Conservation (phyloP, 257 asterid genomes). For the Paraleonurus japonicus region DNA sequence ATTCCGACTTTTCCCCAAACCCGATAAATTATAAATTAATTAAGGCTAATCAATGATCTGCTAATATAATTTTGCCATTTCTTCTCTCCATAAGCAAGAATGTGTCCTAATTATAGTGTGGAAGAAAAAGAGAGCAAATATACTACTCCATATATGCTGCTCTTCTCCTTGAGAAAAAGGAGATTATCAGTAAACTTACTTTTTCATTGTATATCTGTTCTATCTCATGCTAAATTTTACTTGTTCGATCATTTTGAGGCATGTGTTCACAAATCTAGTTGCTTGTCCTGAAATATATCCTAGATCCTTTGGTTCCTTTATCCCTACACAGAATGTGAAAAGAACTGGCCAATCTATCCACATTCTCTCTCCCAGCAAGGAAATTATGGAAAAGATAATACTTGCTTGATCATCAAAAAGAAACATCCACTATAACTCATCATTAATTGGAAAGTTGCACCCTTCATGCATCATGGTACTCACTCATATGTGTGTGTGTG, state of each 20-base stretch:
- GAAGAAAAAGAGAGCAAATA: neutral
- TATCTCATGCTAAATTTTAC: neutral
- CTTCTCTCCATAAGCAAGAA: neutral
- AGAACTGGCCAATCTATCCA: constrained; percentile 54
- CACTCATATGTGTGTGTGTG: constrained; percentile 29
- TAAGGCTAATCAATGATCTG: neutral
- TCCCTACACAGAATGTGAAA: constrained; percentile 42
- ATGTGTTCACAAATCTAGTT: constrained; percentile 3
- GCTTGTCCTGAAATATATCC: constrained; percentile 59
- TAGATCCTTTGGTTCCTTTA: constrained; percentile 69
- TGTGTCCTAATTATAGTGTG: no score
- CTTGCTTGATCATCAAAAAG: constrained; percentile 29
- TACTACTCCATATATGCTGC: neutral
- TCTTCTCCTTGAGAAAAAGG: neutral
- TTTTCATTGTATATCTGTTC: neutral
- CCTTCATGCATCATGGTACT: constrained; percentile 40
- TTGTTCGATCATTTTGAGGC: neutral
- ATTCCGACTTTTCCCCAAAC: constrained; percentile 40
- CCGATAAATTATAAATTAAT: constrained; percentile 33
- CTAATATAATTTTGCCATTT: no score
- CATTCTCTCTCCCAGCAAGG: constrained; percentile 28
- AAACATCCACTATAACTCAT: constrained; percentile 25
- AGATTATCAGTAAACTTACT: constrained; percentile 12
- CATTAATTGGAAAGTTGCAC: constrained; percentile 32
- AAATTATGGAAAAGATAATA: constrained; percentile 16